Percentiles rank a stretch among this genome's conserved stretches.
Evolutionary conservation across 768 basidiomycete species (phyloP).

Genomic region (Myochromella boudieri): DNA sequence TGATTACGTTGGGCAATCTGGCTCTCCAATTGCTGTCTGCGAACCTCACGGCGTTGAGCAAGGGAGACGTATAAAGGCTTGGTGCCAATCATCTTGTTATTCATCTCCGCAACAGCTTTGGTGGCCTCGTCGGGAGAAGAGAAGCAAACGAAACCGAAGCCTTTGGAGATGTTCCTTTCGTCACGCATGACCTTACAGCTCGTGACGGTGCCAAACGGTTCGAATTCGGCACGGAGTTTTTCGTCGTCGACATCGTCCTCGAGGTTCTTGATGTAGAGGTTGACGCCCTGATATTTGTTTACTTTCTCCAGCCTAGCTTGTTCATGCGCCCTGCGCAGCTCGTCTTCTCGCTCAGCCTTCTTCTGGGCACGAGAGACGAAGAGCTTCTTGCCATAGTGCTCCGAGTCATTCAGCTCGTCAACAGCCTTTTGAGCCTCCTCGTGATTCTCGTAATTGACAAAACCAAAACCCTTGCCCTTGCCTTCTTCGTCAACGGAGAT

Average conservation of each 20-base stretch:
- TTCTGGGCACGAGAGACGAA: conserved; percentile 98
- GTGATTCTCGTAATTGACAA: conserved; percentile 94
- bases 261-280: conserved; percentile 99
- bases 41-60: conserved; percentile 96
- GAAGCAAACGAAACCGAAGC: conserved; percentile 99
- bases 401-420: conserved; percentile 83
- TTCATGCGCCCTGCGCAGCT: conserved; percentile 91
- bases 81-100: conserved; percentile 99
- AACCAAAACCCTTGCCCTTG: conserved; percentile 96
- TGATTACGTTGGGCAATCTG: conserved; percentile 98
- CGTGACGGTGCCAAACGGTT: conserved; percentile 95
- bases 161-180: conserved; percentile 89
- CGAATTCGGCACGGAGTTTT: conserved; percentile 94
- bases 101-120: conserved; percentile 99
- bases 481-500: conserved; percentile 84
- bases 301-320: conserved; percentile 95
- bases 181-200: conserved; percentile 99
- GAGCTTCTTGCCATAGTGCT: conserved; percentile 83
- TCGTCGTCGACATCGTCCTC: conserved; percentile 99
- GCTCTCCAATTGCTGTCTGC: conserved; percentile 96
- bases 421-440: conserved; percentile 91
- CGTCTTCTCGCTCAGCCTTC: conserved; percentile 97
- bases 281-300: conserved; percentile 98
- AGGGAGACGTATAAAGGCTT: conserved; percentile 99
- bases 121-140: conserved; percentile 97